Base-by-base conservation (phyloP, 1,139 yeast species). In the Yamadazyma buinensis region DNA sequence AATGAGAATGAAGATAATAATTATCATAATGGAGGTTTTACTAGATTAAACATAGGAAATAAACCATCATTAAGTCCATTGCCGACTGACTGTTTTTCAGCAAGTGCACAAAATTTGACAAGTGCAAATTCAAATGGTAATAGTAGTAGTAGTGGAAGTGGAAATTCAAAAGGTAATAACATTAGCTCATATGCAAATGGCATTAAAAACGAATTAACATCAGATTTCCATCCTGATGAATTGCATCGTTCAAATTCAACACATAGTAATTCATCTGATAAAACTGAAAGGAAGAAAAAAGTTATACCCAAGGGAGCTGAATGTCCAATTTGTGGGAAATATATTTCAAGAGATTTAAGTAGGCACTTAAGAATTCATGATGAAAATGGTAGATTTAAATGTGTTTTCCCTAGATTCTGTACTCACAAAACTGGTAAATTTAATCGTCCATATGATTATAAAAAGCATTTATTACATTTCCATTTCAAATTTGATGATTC, bases 381-480 rank as follows among this genome's bases (percentile, higher is more conserved):
- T 42, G 72, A 66, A 36, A 51, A 64, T n/a, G 74, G 75, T 2
- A 45, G 75, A 14, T 69, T 69, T 40, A 67, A 63, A 46, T 69
- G 75, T 45, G 68, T 67, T 18, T 69, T 61, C 41, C 74, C 75
- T 1, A 51, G 47, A 14, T 57, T 55, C 58, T 69, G 75, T 48
- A 64, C 55, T 40, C 75, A 69, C 44, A 64, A 66, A 42, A 67
- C 73, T 0, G 66, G 68, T 30, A 57, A 68, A 39, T 69, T 69
- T 42, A 69, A 69, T 46, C 55, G 75, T 28, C 75, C 75, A 10
- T 69, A 69, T 44, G 75, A 69, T 48, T 69, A 65, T 55, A 69
- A 69, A 41, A 69, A 69, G 37, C 75, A 69, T 43, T 51, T 69
- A 33, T 55, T 69, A 26, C 73, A 68, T 41, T 58, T 61, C 43